Evolutionary conservation across 805 yeast species (phyloP).

Genomic region (Isabelozyma gotoi): DNA sequence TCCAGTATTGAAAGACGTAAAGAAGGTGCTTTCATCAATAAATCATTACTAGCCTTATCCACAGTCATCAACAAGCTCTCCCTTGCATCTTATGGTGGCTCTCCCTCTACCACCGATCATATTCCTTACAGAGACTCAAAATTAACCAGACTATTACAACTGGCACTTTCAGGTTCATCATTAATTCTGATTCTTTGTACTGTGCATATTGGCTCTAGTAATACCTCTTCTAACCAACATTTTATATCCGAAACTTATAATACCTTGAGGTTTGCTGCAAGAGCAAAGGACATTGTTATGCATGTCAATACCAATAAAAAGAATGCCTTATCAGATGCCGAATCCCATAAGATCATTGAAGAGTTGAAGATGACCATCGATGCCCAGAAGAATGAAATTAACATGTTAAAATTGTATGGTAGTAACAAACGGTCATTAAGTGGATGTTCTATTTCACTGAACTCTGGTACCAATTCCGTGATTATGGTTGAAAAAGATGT

Average conservation of each 20-base stretch:
- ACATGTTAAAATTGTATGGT: constrained; percentile 24
- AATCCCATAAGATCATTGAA: constrained; percentile 42
- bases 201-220: constrained; percentile 56
- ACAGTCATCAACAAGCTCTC: constrained; percentile 87
- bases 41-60: constrained; percentile 84
- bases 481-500: constrained; percentile 7
- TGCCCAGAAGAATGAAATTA: constrained; percentile 55
- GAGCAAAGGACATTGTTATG: constrained; percentile 84
- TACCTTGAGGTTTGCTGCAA: constrained; percentile 86
- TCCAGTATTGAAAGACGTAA: constrained; percentile 76
- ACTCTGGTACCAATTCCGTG: neutral
- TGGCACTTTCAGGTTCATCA: constrained; percentile 86
- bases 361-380: constrained; percentile 61
- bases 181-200: constrained; percentile 86
- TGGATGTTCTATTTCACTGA: neutral
- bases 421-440: neutral
- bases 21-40: constrained; percentile 92
- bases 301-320: constrained; percentile 57
- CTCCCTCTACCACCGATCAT: constrained; percentile 47
- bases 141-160: constrained; percentile 85
- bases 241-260: constrained; percentile 77
- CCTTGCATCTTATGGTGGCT: constrained; percentile 25
- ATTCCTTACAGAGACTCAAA: constrained; percentile 94
- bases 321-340: constrained; percentile 39
- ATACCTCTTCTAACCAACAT: constrained; percentile 26